Evolutionary conservation across 75 land plant genomes (phyloP).

Genomic region (Sequoiadendron giganteum): DNA sequence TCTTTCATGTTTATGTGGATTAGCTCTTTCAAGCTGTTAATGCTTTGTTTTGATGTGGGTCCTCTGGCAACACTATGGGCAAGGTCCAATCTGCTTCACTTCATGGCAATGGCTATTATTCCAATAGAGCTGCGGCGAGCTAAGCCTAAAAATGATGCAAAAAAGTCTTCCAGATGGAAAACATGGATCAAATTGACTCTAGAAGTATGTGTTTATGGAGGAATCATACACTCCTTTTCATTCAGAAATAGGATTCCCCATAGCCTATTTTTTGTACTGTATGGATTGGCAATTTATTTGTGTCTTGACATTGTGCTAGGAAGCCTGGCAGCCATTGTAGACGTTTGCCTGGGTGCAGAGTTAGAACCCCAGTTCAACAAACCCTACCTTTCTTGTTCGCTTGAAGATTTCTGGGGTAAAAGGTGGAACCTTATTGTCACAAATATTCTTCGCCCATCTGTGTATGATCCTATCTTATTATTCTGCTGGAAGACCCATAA

Average conservation of each 20-base stretch:
- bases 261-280: conserved; percentile 23
- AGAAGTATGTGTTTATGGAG: conserved; percentile 2
- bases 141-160: neutral
- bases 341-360: conserved; percentile 31
- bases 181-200: neutral
- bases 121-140: conserved; percentile 31
- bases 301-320: conserved; percentile 34
- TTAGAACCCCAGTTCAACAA: conserved; percentile 51
- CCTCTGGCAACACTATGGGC: conserved; percentile 35
- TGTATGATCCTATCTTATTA: conserved; percentile 37
- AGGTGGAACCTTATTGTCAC: conserved; percentile 52
- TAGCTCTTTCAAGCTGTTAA: conserved; percentile 59
- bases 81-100: conserved; percentile 15
- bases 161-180: neutral
- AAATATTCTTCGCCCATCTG: conserved; percentile 35
- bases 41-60: conserved; percentile 61
- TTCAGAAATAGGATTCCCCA: conserved; percentile 15
- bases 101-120: conserved; percentile 30
- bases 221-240: conserved; percentile 7
- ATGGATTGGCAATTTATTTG: conserved; percentile 38
- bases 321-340: conserved; percentile 23
- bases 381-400: conserved; percentile 49
- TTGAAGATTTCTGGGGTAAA: conserved; percentile 61
- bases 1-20: conserved; percentile 66
- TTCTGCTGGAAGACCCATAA: neutral